A percentile compares a stretch with the other conserved stretches of the same genome.
These are phyloP conservation scores for Torrubiella hemipterigena DNA, from an alignment of 2,329 filamentous ascomycete species.

Conservation along the genomic window DNA sequence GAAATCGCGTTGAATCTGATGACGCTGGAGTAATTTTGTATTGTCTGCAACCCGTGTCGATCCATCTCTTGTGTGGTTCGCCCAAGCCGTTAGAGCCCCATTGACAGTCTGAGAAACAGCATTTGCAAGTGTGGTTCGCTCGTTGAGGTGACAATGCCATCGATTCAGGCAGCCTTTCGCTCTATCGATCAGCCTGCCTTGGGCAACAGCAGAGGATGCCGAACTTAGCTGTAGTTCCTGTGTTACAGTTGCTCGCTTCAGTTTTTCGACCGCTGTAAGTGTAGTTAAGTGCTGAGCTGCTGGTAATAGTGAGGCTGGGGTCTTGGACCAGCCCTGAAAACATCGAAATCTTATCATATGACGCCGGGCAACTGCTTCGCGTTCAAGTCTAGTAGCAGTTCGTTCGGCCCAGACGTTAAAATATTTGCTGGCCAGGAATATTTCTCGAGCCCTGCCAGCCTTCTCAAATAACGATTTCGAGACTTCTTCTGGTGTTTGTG, in stretches of 20 bases:
- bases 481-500: neutral
- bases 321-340: conserved; percentile 22
- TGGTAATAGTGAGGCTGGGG: conserved; percentile 17
- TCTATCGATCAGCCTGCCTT: conserved; percentile 10
- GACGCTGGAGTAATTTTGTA: no score
- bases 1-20: no score
- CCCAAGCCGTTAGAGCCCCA: no score
- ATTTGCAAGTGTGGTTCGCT: no score
- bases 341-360: conserved; percentile 52
- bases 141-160: conserved; percentile 12
- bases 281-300: conserved; percentile 17
- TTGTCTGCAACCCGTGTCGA: conserved; percentile 9
- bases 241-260: conserved; percentile 16
- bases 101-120: no score
- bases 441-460: conserved; percentile 50
- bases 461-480: conserved; percentile 24
- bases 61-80: conserved; percentile 10
- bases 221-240: conserved; percentile 16
- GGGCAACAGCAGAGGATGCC: conserved; percentile 12
- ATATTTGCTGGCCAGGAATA: conserved; percentile 39
- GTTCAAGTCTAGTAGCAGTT: conserved; percentile 51
- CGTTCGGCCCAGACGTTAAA: conserved; percentile 49
- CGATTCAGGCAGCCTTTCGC: conserved; percentile 14
- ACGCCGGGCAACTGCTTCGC: conserved; percentile 54
- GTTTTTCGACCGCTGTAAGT: conserved; percentile 18